These are phyloP conservation scores for Monilinia laxa DNA, from an alignment of 2,329 filamentous ascomycete genomes.

Conservation along the genomic window DNA sequence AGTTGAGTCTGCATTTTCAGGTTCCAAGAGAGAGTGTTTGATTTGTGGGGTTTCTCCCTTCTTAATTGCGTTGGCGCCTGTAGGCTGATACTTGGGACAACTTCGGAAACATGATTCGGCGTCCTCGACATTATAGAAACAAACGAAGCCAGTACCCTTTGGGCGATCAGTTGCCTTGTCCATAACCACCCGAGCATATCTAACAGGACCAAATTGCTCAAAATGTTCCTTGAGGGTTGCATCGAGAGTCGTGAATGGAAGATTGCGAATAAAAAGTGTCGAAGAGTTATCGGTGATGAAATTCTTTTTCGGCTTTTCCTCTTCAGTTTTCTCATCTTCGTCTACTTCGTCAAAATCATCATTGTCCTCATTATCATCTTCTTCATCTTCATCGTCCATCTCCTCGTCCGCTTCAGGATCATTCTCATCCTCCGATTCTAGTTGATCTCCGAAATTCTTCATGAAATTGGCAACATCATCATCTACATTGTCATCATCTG, in stretches of 20 bases:
- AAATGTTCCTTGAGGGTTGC: constrained; percentile 84
- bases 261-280: constrained; percentile 89
- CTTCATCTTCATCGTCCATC: constrained; percentile 42
- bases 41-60: constrained; percentile 45
- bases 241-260: constrained; percentile 86
- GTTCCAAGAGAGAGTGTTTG: constrained; percentile 82
- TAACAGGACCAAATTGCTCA: constrained; percentile 77
- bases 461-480: constrained; percentile 43
- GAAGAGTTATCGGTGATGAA: constrained; percentile 62
- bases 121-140: constrained; percentile 77
- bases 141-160: constrained; percentile 91
- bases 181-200: constrained; percentile 89
- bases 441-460: constrained; percentile 39
- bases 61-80: constrained; percentile 40
- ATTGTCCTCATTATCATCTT: constrained; percentile 45
- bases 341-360: constrained; percentile 47
- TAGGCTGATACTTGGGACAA: constrained; percentile 62
- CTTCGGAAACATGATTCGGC: constrained; percentile 72
- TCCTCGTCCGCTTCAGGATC: constrained; percentile 38
- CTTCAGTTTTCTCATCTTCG: constrained; percentile 43
- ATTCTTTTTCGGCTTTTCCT: constrained; percentile 41
- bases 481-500: constrained; percentile 33
- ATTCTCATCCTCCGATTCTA: constrained; percentile 43
- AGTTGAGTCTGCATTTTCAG: constrained; percentile 76
- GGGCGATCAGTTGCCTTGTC: constrained; percentile 83